Evolutionary conservation across 257 asterid species (phyloP).

Genomic region (Buddleja alternifolia): DNA sequence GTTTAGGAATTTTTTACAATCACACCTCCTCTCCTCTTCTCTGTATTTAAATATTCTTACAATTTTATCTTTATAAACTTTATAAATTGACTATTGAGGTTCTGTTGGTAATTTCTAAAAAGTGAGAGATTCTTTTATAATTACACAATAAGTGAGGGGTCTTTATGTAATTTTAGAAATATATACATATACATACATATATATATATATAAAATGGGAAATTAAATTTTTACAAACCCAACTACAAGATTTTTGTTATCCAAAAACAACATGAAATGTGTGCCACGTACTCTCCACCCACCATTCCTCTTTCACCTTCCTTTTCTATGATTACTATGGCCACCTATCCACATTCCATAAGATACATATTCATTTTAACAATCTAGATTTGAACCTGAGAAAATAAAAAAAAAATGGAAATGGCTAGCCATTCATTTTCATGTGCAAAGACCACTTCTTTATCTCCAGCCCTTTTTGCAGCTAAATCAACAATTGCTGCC

Average conservation of each 20-base stretch:
- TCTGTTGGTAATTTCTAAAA: too few relatives aligned
- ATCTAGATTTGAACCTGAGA: neutral
- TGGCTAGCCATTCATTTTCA: constrained; percentile 36
- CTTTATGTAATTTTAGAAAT: too few relatives aligned
- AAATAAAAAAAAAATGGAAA: constrained; percentile 31
- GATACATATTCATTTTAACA: neutral
- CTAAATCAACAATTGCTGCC: constrained; percentile 31
- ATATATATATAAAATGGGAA: too few relatives aligned
- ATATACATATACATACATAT: too few relatives aligned
- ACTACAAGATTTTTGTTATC: too few relatives aligned
- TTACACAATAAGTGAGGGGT: too few relatives aligned
- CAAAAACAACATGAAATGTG: constrained; percentile 26
- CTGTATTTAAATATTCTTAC: too few relatives aligned
- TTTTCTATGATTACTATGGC: constrained; percentile 25
- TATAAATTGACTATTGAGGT: too few relatives aligned
- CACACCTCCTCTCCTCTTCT: too few relatives aligned
- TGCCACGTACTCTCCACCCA: constrained; percentile 31
- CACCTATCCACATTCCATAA: constrained; percentile 6
- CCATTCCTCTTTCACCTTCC: constrained; percentile 5
- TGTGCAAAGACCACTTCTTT: constrained; percentile 38
- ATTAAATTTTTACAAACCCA: neutral
- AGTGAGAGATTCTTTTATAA: too few relatives aligned
- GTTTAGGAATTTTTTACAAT: too few relatives aligned
- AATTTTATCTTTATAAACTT: too few relatives aligned
- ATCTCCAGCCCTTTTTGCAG: constrained; percentile 34